Conservation (phyloP, 768 basidiomycete species). For the Piloderma croceum region DNA sequence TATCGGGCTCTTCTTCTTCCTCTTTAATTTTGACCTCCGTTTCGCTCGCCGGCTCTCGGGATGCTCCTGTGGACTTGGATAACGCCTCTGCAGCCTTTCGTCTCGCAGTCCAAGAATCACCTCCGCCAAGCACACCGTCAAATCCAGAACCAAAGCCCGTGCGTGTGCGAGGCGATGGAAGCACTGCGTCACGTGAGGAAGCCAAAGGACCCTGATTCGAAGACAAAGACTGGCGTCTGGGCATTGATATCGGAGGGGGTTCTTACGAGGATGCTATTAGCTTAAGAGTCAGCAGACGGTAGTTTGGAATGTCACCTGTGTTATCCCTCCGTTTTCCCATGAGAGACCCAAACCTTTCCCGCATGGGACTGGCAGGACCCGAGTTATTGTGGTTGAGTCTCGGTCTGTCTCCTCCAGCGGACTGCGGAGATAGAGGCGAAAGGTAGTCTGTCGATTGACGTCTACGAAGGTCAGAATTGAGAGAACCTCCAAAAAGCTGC, state of each 20-base stretch:
- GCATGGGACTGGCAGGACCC: constrained; percentile 49
- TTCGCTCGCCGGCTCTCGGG: constrained; percentile 37
- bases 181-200: constrained; percentile 53
- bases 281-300: constrained; percentile 8
- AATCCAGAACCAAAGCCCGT: constrained; percentile 55
- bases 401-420: constrained; percentile 48
- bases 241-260: constrained; percentile 45
- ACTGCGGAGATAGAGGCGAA: constrained; percentile 50
- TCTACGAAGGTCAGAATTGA: constrained; percentile 85
- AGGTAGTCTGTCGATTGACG: constrained; percentile 76
- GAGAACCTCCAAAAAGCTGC: constrained; percentile 71
- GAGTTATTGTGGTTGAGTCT: constrained; percentile 49
- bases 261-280: constrained; percentile 36
- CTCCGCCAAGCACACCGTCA: constrained; percentile 63
- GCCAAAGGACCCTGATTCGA: constrained; percentile 46
- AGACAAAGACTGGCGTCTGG: constrained; percentile 68
- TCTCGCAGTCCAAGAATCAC: constrained; percentile 65
- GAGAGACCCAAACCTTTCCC: constrained; percentile 61
- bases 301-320: constrained; percentile 41
- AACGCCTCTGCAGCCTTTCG: constrained; percentile 57
- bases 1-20: constrained; percentile 50
- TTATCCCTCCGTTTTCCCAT: constrained; percentile 62
- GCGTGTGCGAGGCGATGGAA: constrained; percentile 63
- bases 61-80: constrained; percentile 34
- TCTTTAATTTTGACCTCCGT: constrained; percentile 52